A percentile compares a stretch with the other conserved stretches of the same genome.
phyloP scores from a whole-genome alignment of 805 yeast species.

The Ogataea glucozyma region DNA sequence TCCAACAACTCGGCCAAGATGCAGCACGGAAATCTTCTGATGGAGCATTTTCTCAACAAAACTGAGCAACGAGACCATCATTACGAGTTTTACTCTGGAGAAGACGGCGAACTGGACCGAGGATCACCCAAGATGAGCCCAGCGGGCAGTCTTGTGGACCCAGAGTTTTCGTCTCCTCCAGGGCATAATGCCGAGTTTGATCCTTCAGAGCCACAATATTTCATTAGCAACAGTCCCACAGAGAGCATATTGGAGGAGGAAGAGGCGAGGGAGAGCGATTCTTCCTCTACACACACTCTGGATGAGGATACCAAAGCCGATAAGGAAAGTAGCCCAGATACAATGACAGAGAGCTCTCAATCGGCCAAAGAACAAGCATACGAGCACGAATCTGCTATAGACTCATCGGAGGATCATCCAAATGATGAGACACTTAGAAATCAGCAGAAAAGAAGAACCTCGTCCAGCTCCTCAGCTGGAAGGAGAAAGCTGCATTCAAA shows the following conservation, averaged over 20 bases:
- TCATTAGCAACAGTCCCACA: conserved; percentile 48
- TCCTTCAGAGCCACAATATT: conserved; percentile 91
- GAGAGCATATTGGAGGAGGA: conserved; percentile 32
- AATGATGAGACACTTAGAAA: neutral
- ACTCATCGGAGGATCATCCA: neutral
- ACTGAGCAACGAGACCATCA: conserved; percentile 90
- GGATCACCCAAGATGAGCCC: conserved; percentile 27
- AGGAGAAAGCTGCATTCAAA: conserved; percentile 21
- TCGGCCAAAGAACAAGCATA: too few species aligned
- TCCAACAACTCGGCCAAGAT: conserved; percentile 56
- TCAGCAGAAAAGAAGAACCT: conserved; percentile 13
- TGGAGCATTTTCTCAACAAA: conserved; percentile 77
- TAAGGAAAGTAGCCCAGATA: conserved; percentile 2
- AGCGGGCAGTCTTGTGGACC: conserved; percentile 20
- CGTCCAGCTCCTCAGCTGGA: conserved; percentile 16
- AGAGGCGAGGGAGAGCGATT: conserved; percentile 9
- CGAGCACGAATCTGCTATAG: conserved; percentile 6
- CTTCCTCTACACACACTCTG: neutral
- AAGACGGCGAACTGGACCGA: conserved; percentile 44
- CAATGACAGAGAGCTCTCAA: too few species aligned
- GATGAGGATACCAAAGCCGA: neutral
- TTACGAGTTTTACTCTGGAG: conserved; percentile 86
- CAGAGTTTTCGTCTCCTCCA: conserved; percentile 36
- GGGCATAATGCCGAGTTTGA: conserved; percentile 59
- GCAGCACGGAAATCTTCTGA: conserved; percentile 43